Base-by-base conservation (phyloP, 2,329 filamentous ascomycete species). In the Neonectria faginata region DNA sequence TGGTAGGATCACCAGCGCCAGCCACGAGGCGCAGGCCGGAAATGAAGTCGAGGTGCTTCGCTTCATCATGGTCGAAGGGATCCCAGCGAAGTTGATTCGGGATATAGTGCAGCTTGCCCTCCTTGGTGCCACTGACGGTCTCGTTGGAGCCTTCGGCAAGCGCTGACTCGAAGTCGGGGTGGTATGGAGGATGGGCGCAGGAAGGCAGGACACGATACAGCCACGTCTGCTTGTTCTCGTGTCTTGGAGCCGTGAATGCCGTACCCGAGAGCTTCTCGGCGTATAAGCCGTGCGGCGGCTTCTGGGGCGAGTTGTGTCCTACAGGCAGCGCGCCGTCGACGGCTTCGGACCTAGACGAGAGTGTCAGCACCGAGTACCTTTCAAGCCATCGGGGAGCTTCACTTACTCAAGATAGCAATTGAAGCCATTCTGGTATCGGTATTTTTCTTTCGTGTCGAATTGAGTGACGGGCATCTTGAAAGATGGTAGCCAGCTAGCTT, bases 11-110 rank as follows among this genome's bases (percentile, higher is more conserved):
- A 16, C 94, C 94, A 0, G 92, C 91, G 3, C 92, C 92, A 2
- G 92, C 92, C 11, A 97, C 84, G 20, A 94, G 84, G 64, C 91
- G 88, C 67, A 95, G 79, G 1, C 85, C 84, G 7, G 81, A 80
- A 45, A 88, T 81, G 59, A 88, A 89, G 67, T 87, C 83, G 6
- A 80, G 77, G 6, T 78, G 67, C 22, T 77, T 79, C 48, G 60
- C 68, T 76, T 91, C 84, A 67, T 92, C 89, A 41, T 94, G 82
- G 73, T 94, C 90, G 76, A 94, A 94, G 1, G 85, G 92, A 71
- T 93, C 90, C 93, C 93, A 97, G 65, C 92, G 88, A 36, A 97
- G 83, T 79, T 96, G 93, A 72, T 95, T 95, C 0, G 93, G 93
- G 41, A 80, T 78, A 48, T 77, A 79, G 66, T 78, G 74, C 29